Base-by-base conservation (phyloP, 2,329 filamentous ascomycete genomes). In the Trichoderma breve region DNA sequence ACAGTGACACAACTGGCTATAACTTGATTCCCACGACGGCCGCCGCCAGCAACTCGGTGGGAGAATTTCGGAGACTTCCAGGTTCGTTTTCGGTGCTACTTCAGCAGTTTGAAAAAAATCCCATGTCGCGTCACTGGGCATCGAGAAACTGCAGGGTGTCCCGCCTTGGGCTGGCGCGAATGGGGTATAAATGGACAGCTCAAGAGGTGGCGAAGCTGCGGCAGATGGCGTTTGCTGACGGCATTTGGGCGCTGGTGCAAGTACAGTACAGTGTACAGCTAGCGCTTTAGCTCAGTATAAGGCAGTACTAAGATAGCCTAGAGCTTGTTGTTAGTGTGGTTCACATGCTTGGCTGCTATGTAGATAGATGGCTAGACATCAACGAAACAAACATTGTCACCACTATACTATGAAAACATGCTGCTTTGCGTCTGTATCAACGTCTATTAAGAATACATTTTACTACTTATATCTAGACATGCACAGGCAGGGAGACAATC, bases 371-470 rank as follows among this genome's bases (percentile, higher is more conserved):
- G 32, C 1, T 12, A 34, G 32, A 34, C 12, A 14, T 34, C 30
- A 43, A 43, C 8, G 2, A 5, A 36, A 8, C 39, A 7, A 43
- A 18, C 39, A 43, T 9, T n/a, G 8, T 47, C 43, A 18, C 55
- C 63, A 66, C 30, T 18, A 4, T n/a, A n/a, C 8, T 18, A 47
- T 47, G 39, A 4, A 3, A 9, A n/a, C 21, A 26, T 47, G 24
- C 28, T 24, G 7, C 15, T 7, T 67, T 32, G 51, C 57, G 70
- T 58, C 60, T 55, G 64, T 76, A 76, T 79, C 79, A 78, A 77
- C 78, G 76, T 83, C 81, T 83, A 83, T 82, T 83, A 83, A 43
- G 76, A 82, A 79, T 82, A 83, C 81, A 83, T 75, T 79, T 79
- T 76, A 74, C 75, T 65, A 73, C 64, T 73, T 76, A 36, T 73